Conservation (phyloP, 78 protist genomes). For the Trichosphaerium sp. region DNA sequence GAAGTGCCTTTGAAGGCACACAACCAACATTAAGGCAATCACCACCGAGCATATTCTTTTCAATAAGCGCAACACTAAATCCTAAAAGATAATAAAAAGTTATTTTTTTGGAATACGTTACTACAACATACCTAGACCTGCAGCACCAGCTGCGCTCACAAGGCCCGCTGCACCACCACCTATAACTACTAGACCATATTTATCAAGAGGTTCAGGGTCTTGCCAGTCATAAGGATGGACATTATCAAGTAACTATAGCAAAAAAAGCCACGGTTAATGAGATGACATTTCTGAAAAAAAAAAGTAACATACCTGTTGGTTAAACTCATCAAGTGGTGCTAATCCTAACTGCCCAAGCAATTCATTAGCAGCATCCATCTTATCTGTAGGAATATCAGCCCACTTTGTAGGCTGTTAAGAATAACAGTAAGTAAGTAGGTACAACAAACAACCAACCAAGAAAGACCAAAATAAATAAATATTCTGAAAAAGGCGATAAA, state of each 20-base stretch:
- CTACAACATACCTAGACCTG: conserved; percentile 21
- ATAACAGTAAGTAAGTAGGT: too few species aligned
- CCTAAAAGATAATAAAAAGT: background rate
- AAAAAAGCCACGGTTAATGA: background rate
- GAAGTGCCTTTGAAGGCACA: conserved; percentile 53
- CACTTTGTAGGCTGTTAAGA: background rate
- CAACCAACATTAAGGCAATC: conserved; percentile 72
- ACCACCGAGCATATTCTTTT: conserved; percentile 46
- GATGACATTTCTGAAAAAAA: background rate
- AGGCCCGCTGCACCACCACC: conserved; percentile 58
- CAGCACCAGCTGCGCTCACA: conserved; percentile 11
- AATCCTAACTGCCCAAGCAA: background rate
- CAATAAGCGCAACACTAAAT: conserved; percentile 13
- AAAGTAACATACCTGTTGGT: background rate
- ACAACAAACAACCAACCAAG: too few species aligned
- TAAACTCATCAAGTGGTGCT: background rate
- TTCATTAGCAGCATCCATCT: background rate
- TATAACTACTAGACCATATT: conserved; percentile 31
- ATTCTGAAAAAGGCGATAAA: background rate
- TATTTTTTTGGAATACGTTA: background rate
- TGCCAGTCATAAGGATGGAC: conserved; percentile 9
- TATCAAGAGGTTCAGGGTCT: conserved; percentile 3
- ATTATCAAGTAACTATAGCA: background rate
- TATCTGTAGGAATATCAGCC: background rate
- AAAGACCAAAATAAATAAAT: too few species aligned